phyloP scores from a whole-genome alignment of 192 early-diverging fungal species.

The Cladochytrium replicatum region DNA sequence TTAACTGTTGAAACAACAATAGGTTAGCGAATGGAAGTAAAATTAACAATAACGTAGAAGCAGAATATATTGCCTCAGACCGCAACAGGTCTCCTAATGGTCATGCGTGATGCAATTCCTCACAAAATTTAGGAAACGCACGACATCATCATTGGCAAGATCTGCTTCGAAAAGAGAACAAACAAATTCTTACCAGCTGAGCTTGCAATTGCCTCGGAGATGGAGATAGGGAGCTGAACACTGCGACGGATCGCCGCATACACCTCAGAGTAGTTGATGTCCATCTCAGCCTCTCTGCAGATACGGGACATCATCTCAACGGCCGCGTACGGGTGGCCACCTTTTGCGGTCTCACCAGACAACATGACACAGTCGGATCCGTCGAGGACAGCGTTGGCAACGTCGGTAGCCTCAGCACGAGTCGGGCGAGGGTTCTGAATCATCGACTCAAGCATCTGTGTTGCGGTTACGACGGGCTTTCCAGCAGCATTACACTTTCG shows the following conservation, averaged over 20 bases:
- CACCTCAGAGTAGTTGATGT: conserved; percentile 87
- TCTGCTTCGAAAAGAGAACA: neutral
- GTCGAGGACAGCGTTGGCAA: conserved; percentile 96
- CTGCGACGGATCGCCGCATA: conserved; percentile 81
- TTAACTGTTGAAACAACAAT: conserved; percentile 15
- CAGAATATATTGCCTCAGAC: neutral
- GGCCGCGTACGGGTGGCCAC: conserved; percentile 79
- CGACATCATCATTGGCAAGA: neutral
- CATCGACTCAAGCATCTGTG: conserved; percentile 86
- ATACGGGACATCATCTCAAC: conserved; percentile 93
- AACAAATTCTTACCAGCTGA: conserved; percentile 55
- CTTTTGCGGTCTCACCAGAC: conserved; percentile 97
- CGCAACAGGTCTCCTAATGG: neutral
- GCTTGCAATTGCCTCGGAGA: conserved; percentile 86
- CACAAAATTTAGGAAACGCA: neutral
- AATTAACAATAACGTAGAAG: neutral
- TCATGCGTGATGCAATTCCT: neutral
- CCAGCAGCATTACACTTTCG: conserved; percentile 94
- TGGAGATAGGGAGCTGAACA: conserved; percentile 62
- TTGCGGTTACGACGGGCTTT: conserved; percentile 93
- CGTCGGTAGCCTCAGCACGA: conserved; percentile 95
- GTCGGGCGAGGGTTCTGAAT: conserved; percentile 90
- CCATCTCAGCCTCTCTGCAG: conserved; percentile 82
- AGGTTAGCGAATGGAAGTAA: conserved; percentile 1
- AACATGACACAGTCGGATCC: conserved; percentile 99